Evolutionary conservation across 345 rosid species (phyloP), one percentile per base, ranked within the genome.

Genomic region (Draba incana): DNA sequence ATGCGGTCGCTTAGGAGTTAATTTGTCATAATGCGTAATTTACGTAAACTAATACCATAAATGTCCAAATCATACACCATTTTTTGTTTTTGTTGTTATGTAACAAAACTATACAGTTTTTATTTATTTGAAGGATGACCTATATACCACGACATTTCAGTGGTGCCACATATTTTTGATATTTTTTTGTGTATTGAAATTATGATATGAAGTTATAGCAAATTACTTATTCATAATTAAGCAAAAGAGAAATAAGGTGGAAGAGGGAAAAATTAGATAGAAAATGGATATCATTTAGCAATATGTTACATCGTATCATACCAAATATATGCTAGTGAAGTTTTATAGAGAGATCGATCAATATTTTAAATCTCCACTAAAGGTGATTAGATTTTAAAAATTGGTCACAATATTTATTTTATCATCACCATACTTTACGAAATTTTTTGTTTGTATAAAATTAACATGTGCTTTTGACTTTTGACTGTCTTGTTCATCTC

Each of bases 81-180:
- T 44, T 52, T 6, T 43, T 6, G 68, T 12, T 62, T 52, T 60
- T 63, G 46, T 57, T 46, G 48, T 60, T 51, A 43, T 62, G 15
- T 46, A 23, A n/a, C 28, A 44, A 47, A 23, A 20, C 33, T 35
- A 62, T 25, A 12, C 13, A n/a, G 7, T 70, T 49, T 15, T n/a
- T 27, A 4, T 37, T 11, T 63, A 25, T 38, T 3, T 57, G 20
- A 14, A 54, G 4, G 62, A 66, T 65, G 41, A 53, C 77, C 62
- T 73, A 57, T 25, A 31, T 35, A 51, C 11, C 67, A 73, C 67
- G 77, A 58, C 72, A 73, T 58, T 50, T 42, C 65, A 51, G 62
- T 10, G 7, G 20, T 50, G 16, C 71, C 76, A 72, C 76, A 56
- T 16, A 46, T 38, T 64, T 42, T 10, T 25, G 24, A 35, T 25